phyloP scores from a whole-genome alignment of 2,329 filamentous ascomycete genomes.

The Fusarium humuli region DNA sequence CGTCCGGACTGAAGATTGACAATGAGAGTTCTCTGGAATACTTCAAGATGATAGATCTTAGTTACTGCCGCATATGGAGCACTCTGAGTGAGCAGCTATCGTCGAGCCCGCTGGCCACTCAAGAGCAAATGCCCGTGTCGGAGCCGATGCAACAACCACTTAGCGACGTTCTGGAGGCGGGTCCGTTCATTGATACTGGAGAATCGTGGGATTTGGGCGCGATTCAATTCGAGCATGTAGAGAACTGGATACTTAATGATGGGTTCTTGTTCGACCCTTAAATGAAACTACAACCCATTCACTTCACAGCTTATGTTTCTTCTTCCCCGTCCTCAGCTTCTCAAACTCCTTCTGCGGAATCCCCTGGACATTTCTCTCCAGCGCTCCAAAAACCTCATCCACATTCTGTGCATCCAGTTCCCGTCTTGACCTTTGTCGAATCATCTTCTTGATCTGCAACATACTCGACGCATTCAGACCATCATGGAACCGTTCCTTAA shows the following conservation, averaged over 20 bases:
- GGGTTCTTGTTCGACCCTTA: not conserved
- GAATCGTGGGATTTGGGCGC: not conserved
- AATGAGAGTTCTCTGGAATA: not conserved
- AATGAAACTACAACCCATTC: not conserved
- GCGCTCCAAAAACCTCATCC: not conserved
- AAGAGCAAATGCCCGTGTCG: not conserved
- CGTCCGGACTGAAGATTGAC: not conserved
- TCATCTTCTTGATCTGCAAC: slow-evolving; percentile 6
- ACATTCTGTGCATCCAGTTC: not conserved
- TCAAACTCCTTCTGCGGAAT: not conserved
- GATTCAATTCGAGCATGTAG: not conserved
- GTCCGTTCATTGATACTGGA: not conserved
- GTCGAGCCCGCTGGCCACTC: not conserved
- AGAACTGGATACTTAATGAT: slow-evolving; percentile 2
- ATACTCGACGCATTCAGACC: slow-evolving; percentile 1
- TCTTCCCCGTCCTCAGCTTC: not conserved
- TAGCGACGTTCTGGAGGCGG: not conserved
- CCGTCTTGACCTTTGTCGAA: not conserved
- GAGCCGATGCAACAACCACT: not conserved
- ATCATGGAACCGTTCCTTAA: not conserved
- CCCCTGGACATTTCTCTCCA: not conserved
- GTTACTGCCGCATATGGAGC: not conserved
- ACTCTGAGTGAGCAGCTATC: not conserved
- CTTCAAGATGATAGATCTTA: slow-evolving; percentile 1
- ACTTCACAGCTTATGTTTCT: not conserved